Base-by-base conservation (phyloP, 2,329 filamentous ascomycete genomes). In the Sporothrix pallida region DNA sequence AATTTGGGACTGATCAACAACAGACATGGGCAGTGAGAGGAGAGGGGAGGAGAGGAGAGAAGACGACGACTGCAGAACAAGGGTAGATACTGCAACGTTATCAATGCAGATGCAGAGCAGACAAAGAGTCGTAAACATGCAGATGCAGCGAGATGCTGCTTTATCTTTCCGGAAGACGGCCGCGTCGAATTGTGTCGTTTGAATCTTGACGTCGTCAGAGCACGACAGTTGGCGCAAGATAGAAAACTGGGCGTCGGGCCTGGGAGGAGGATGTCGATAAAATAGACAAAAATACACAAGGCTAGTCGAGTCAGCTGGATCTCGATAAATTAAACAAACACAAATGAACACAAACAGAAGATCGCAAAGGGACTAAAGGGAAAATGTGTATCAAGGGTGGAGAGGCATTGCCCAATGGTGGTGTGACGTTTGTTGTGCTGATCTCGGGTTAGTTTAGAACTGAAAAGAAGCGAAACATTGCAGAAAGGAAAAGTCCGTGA, bases 71-170 rank as follows among this genome's bases (percentile, higher is more conserved):
- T 12, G 50, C 26, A 13, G 17, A 54, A 20, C 6, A 23, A 56
- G 12, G 37, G 37, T 8, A 42, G 56, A 60, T 7, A 12, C 50
- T 44, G 48, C 23, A 70, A 58, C 48, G 52, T 58, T 44, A 42
- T 70, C 37, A 46, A 46, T 65, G 60, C n/a, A 46, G 37, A 46
- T 65, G 37, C 60, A 60, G 26, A 13, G 4, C 15, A 52, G 7
- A 15, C 20, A 8, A 31, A 23, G 42, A 42, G 13, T 44, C 17
- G 31, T 20, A 20, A 1, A 31, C 23, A 63, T 63, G 60, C 58
- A 62, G 26, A 42, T 62, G 58, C 60, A 23, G 5, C 23, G 60
- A n/a, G 60, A 65, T 65, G 37, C n/a, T 65, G 60, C 60, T 46
- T 15, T 46, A 65, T 65, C 37, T 46, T 63, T 65, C 60, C 37